A percentile compares a stretch with the other conserved stretches of the same genome.
These are phyloP conservation scores for Saccharomycopsis guyanensis DNA, from an alignment of 805 yeast genomes.

Conservation along the genomic window DNA sequence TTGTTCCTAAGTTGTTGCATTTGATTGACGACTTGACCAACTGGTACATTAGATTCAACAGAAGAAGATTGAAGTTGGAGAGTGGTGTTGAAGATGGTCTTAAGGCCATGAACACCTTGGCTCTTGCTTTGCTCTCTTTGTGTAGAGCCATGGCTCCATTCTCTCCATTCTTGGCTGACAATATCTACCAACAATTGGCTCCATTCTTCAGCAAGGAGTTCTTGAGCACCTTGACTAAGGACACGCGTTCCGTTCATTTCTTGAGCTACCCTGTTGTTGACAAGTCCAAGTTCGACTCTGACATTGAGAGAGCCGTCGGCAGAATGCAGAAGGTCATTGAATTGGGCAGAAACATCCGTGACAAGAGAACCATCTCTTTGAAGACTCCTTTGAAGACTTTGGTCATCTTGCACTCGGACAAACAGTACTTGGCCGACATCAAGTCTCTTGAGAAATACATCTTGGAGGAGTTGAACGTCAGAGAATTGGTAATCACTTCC, in stretches of 20 bases:
- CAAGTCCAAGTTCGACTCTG: slow-evolving; percentile 70
- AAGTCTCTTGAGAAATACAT: slow-evolving; percentile 72
- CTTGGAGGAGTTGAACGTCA: slow-evolving; percentile 84
- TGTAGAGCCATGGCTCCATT: slow-evolving; percentile 98
- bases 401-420: slow-evolving; percentile 78
- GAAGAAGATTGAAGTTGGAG: slow-evolving; percentile 96
- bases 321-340: slow-evolving; percentile 98
- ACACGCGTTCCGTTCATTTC: slow-evolving; percentile 86
- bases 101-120: slow-evolving; percentile 81
- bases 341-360: slow-evolving; percentile 92
- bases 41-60: slow-evolving; percentile 98
- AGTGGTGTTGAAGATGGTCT: slow-evolving; percentile 78
- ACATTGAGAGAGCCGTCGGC: slow-evolving; percentile 78
- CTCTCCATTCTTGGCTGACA: slow-evolving; percentile 92
- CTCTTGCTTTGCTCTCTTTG: slow-evolving; percentile 82
- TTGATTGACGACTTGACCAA: slow-evolving; percentile 93
- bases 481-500: slow-evolving; percentile 77
- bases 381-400: slow-evolving; percentile 90
- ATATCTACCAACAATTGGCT: slow-evolving; percentile 71
- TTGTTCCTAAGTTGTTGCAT: slow-evolving; percentile 82
- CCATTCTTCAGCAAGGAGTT: slow-evolving; percentile 52
- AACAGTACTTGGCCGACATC: slow-evolving; percentile 66
- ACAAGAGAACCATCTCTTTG: slow-evolving; percentile 85
- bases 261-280: slow-evolving; percentile 82
- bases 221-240: slow-evolving; percentile 43